These are phyloP conservation scores for Coemansia sp. DNA, from an alignment of 192 early-diverging fungal species.

Conservation along the genomic window DNA sequence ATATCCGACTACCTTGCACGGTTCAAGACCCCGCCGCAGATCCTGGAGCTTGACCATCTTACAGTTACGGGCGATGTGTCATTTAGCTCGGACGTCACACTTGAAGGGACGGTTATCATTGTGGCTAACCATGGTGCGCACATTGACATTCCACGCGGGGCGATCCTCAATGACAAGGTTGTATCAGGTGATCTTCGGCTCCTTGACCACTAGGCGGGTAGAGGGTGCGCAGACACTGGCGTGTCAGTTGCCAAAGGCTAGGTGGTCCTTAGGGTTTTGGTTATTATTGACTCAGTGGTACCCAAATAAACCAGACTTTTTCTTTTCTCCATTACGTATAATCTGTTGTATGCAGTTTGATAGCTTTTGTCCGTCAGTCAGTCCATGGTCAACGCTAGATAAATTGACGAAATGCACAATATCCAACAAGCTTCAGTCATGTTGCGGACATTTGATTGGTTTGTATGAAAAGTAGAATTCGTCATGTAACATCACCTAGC, in stretches of 20 bases:
- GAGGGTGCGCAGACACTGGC: neutral
- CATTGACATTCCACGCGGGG: conserved; percentile 93
- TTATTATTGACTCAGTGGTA: neutral
- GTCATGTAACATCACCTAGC: no score
- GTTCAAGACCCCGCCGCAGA: conserved; percentile 92
- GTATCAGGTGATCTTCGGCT: conserved; percentile 93
- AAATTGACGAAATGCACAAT: no score
- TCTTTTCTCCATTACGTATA: no score
- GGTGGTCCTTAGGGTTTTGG: neutral
- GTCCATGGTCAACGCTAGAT: no score
- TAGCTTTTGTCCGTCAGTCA: no score
- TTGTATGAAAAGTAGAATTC: no score
- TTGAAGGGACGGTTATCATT: conserved; percentile 96
- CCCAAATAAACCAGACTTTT: no score
- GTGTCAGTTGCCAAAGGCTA: neutral
- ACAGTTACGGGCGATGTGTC: conserved; percentile 98
- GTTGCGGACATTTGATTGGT: no score
- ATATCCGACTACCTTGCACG: conserved; percentile 83
- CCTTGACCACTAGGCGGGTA: conserved; percentile 64
- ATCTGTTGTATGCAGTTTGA: no score
- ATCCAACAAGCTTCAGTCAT: no score
- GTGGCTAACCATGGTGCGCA: conserved; percentile 97
- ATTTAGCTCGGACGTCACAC: conserved; percentile 89
- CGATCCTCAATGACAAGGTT: conserved; percentile 97
- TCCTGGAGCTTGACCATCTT: conserved; percentile 95